phyloP scores from a whole-genome alignment of 2,329 filamentous ascomycete species.

The Colletotrichum australisinense region DNA sequence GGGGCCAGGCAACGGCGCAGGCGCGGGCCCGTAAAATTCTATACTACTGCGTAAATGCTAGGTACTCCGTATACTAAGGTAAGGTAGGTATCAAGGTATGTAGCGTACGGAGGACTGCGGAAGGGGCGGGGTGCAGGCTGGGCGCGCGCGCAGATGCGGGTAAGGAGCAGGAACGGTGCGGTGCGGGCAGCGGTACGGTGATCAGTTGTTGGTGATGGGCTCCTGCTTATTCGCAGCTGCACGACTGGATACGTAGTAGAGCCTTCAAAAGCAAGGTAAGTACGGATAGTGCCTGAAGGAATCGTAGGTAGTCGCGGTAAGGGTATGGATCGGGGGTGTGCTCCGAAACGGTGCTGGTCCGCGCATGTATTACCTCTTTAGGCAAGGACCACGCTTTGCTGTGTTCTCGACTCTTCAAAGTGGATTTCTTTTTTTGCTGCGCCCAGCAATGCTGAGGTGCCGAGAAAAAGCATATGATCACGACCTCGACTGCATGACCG shows the following conservation, averaged over 20 bases:
- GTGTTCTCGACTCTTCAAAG: neutral
- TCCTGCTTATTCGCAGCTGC: neutral
- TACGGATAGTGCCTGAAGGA: no score
- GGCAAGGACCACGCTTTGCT: slow-evolving; percentile 12
- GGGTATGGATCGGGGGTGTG: slow-evolving; percentile 9
- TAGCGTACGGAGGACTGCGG: no score
- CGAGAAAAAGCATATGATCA: slow-evolving; percentile 17
- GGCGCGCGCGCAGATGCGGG: neutral
- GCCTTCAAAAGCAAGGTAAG: no score
- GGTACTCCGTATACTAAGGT: no score
- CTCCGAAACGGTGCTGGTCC: slow-evolving; percentile 28
- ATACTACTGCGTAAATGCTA: no score
- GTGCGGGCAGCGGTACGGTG: neutral
- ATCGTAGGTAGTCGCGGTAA: neutral
- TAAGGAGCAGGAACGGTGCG: neutral
- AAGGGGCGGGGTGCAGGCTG: neutral
- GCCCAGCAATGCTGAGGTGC: neutral
- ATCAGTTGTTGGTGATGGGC: neutral
- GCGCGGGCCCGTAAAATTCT: no score
- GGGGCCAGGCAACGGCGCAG: no score
- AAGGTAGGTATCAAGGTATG: no score
- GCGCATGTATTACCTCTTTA: slow-evolving; percentile 29
- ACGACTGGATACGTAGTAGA: no score
- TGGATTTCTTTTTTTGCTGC: neutral
- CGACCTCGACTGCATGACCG: neutral